Conservation (phyloP, 2,329 filamentous ascomycete species). For the Dichotomopilus funicola region DNA sequence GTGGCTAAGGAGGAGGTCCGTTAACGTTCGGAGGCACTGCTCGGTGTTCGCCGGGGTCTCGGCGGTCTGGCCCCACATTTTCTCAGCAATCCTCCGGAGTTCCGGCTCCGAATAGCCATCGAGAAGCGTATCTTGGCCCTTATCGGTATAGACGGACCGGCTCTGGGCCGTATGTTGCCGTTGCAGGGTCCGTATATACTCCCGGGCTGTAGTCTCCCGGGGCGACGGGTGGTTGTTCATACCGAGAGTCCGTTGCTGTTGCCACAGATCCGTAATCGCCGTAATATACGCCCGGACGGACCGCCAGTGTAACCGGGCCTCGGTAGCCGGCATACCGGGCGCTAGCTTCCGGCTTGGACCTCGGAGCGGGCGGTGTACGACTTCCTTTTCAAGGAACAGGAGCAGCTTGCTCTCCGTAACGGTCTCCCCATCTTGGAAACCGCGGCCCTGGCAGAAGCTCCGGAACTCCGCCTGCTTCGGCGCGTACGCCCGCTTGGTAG, state of each 20-base stretch:
- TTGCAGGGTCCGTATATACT: slow-evolving; percentile 1
- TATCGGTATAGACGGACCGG: too few species aligned
- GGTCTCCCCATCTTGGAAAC: neutral
- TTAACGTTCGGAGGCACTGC: too few species aligned
- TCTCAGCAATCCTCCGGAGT: too few species aligned
- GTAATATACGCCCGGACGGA: neutral
- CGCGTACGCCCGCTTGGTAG: neutral
- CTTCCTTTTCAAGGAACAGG: neutral
- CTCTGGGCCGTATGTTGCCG: too few species aligned
- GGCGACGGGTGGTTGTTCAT: slow-evolving; percentile 3
- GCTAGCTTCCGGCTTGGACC: neutral
- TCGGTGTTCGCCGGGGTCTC: too few species aligned
- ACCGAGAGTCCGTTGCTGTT: neutral
- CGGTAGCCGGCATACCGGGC: neutral
- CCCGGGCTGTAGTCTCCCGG: neutral
- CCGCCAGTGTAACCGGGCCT: neutral
- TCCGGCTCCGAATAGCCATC: too few species aligned
- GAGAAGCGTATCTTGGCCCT: too few species aligned
- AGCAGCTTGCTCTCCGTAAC: slow-evolving; percentile 1
- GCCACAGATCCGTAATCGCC: slow-evolving; percentile 1
- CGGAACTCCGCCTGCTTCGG: neutral
- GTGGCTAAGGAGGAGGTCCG: too few species aligned
- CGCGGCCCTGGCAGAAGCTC: neutral
- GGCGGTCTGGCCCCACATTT: too few species aligned
- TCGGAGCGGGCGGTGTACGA: neutral